Conservation (phyloP, 1,139 yeast genomes). For the Spathaspora sp. region DNA sequence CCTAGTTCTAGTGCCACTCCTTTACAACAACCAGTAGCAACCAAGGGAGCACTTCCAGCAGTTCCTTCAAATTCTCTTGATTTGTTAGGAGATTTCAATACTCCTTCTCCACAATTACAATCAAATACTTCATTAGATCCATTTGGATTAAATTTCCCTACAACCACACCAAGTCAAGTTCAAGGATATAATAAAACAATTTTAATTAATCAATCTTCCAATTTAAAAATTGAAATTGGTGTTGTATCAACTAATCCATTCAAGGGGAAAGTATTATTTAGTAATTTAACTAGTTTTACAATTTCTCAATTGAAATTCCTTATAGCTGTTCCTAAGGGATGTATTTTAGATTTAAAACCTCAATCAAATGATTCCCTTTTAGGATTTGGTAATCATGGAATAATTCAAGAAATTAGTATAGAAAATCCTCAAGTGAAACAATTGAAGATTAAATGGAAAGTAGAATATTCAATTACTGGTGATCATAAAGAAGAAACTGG, state of each 20-base stretch:
- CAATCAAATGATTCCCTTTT: slow-evolving; percentile 61
- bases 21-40: slow-evolving; percentile 13
- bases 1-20: slow-evolving; percentile 14
- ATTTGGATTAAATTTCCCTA: slow-evolving; percentile 49
- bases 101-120: slow-evolving; percentile 50
- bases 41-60: neutral
- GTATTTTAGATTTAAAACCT: slow-evolving; percentile 64
- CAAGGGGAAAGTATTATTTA: slow-evolving; percentile 45
- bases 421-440: slow-evolving; percentile 49
- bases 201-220: slow-evolving; percentile 46
- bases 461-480: slow-evolving; percentile 54
- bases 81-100: slow-evolving; percentile 45
- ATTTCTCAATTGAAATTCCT: slow-evolving; percentile 57
- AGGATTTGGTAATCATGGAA: slow-evolving; percentile 52
- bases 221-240: slow-evolving; percentile 54
- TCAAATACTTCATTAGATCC: slow-evolving; percentile 49
- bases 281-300: slow-evolving; percentile 37
- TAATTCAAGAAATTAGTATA: slow-evolving; percentile 61
- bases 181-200: slow-evolving; percentile 18
- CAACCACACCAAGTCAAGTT: slow-evolving; percentile 36
- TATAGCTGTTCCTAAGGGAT: slow-evolving; percentile 79
- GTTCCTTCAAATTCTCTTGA: slow-evolving; percentile 22
- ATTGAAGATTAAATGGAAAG: slow-evolving; percentile 82
- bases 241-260: slow-evolving; percentile 33
- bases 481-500: slow-evolving; percentile 55